Base-by-base conservation (phyloP, 805 yeast species). In the Limtongia smithiae region DNA sequence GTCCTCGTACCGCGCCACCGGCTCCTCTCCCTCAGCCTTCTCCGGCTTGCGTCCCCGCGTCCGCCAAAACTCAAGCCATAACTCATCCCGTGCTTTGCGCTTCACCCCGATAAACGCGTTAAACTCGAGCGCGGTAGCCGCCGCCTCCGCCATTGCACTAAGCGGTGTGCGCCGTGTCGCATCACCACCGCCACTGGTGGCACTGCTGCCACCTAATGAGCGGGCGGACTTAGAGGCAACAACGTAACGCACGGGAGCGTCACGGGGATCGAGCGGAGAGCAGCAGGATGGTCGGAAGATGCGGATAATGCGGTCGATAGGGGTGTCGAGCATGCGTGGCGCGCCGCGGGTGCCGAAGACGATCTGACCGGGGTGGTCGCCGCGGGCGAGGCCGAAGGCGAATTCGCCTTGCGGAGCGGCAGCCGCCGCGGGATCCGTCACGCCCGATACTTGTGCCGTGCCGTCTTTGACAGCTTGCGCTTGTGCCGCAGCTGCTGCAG, bases 61-160 rank as follows among this genome's bases (percentile, higher is more conserved):
- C n/a, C n/a, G 28, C 72, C 72, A 69, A 57, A 59, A 68, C 27
- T 52, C 48, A 22, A 56, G 47, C 71, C 71, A 69, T 47, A 56
- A 50, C 37, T 50, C 44, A 17, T 51, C 44, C 21, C 73, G 61
- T 36, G 44, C 44, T n/a, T 40, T 33, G n/a, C 72, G 62, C 48
- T 58, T 60, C n/a, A 21, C 35, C 27, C 59, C 60, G 17, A 69
- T 42, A 38, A 55, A 64, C 42, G 58, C 55, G 44, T 60, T 57
- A 50, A 60, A 65, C 44, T 60, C 62, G 20, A 55, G 36, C 11
- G 57, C 63, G 25, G 55, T 31, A 17, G 60, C 57, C 22, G 62
- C 56, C 12, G 61, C 57, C 37, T 62, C 66, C 3, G 54, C 50
- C 25, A 55, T 46, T 1, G 57, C 41, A 15, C 41, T 37, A 28